Evolutionary conservation across 192 early-diverging fungal genomes (phyloP).

Genomic region (Coemansia sp.): DNA sequence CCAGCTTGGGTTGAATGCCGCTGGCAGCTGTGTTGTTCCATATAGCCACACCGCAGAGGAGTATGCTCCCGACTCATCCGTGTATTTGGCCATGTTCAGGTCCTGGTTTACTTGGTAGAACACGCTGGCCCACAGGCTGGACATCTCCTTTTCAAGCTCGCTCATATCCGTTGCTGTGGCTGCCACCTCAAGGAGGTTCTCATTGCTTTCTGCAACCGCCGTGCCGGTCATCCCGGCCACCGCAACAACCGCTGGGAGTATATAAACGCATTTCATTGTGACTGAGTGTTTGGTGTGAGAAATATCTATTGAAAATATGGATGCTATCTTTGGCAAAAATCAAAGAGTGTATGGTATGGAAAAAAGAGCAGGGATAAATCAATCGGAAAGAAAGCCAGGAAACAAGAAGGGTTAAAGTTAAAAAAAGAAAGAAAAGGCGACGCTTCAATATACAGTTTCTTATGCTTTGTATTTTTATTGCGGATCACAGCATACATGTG

Average conservation of each 20-base stretch:
- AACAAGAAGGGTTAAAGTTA: no score
- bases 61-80: conserved; percentile 14
- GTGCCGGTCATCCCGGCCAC: not conserved
- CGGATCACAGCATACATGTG: no score
- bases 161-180: conserved; percentile 25
- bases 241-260: not conserved
- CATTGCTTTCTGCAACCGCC: not conserved
- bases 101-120: conserved; percentile 40
- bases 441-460: no score
- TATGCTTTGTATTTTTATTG: no score
- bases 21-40: conserved; percentile 34
- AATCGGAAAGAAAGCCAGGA: no score
- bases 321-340: not conserved
- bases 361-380: no score
- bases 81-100: conserved; percentile 12
- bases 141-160: conserved; percentile 13
- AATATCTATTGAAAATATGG: not conserved
- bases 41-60: conserved; percentile 33
- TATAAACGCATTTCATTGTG: not conserved
- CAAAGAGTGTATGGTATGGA: not conserved
- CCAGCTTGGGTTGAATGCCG: conserved; percentile 23
- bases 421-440: no score
- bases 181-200: conserved; percentile 23
- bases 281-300: not conserved
- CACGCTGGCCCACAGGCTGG: conserved; percentile 31